Base-by-base conservation (phyloP, 441 rosid genomes). In the Codiaeum variegatum region DNA sequence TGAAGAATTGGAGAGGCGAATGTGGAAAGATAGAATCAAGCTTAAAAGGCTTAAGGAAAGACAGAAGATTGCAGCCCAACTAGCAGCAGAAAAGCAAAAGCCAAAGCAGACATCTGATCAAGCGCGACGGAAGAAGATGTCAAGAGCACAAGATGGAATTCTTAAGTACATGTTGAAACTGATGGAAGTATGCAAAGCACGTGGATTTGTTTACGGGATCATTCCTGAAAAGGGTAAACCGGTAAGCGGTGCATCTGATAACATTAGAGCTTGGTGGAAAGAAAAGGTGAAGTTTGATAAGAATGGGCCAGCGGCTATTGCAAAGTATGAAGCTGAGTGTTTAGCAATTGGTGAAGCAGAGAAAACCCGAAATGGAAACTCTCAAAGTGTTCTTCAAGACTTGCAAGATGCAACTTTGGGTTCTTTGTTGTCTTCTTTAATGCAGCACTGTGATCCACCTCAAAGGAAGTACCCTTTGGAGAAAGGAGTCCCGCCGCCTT, bases 251-350 rank as follows among this genome's bases (percentile, higher is more conserved):
- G 78, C 98, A 21, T 95, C 99, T 18, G 99, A 95, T 62, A 95
- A 95, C 62, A 83, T 93, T 64, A 84, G 99, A 85, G 98, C 98
- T 78, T 95, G 99, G 99, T 95, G 99, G 99, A 95, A 95, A 72
- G 99, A 95, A 83, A 93, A 93, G 86, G 99, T 95, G 61, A 93
- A 90, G 88, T 95, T 95, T 63, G 99, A 95, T 76, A 95, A 85
- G 87, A 95, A 95, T 75, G 98, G 98, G 4, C 99, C 98, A 0
- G 99, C 97, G 3, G 99, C 99, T 18, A 91, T 93, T 67, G 84
- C 86, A 23, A 93, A 93, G 75, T 86, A 91, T 70, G 97, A 91
- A 78, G 95, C 91, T 24, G 97, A 91, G 75, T 90, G 90, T 66
- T 72, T 89, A 68, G 93, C 94, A 24, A 83, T 85, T 78, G 82